Percentiles rank a stretch among this genome's conserved stretches.
These are phyloP conservation scores for Colletotrichum viniferum DNA, from an alignment of 2,329 filamentous ascomycete genomes.

Conservation along the genomic window DNA sequence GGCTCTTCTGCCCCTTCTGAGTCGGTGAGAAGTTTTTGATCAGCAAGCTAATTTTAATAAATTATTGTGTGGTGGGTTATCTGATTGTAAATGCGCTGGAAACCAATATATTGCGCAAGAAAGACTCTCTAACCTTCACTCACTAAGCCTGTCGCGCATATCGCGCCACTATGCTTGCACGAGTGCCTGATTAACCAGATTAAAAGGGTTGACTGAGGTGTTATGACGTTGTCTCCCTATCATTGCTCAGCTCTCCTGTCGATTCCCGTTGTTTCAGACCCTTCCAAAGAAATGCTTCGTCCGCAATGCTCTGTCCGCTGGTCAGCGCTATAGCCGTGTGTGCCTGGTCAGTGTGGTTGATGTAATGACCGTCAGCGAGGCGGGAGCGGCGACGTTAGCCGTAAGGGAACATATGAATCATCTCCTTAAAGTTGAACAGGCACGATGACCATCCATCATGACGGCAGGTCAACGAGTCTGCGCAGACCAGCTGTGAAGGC, in stretches of 20 bases:
- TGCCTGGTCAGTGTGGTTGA: background rate
- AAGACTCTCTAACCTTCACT: background rate
- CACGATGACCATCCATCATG: background rate
- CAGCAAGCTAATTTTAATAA: background rate
- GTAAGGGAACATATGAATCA: background rate
- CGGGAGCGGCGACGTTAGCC: background rate
- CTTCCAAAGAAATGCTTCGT: background rate
- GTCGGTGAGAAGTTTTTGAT: background rate
- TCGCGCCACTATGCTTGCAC: background rate
- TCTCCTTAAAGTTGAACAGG: background rate
- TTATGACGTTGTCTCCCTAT: background rate
- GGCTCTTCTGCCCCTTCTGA: background rate
- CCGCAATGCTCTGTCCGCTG: background rate
- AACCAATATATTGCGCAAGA: background rate
- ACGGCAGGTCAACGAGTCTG: no score
- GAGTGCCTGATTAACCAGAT: background rate
- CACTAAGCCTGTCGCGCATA: background rate
- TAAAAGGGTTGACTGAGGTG: background rate
- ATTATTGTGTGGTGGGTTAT: background rate
- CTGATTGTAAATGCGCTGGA: background rate
- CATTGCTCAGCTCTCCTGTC: background rate
- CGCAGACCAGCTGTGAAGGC: no score
- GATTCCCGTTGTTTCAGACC: background rate
- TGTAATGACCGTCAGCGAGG: background rate
- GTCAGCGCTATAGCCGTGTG: background rate